Percentiles rank a stretch among this genome's conserved stretches.
Conservation (phyloP, 2,329 filamentous ascomycete species). For the Cladosporium cucumerinum region DNA sequence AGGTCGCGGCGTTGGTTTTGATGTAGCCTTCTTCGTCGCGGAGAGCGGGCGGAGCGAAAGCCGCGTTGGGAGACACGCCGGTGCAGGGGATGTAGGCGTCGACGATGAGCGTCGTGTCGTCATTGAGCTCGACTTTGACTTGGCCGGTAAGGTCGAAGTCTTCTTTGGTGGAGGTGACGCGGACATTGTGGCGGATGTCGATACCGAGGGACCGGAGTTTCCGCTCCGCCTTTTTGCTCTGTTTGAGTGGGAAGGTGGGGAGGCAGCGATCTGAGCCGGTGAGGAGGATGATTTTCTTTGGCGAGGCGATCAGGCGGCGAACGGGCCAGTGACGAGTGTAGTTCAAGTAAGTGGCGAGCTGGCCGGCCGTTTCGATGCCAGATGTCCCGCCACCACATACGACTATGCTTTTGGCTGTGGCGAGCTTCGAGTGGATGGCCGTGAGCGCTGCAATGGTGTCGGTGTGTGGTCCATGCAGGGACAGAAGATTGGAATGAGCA, state of each 20-base stretch:
- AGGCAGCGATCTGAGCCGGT: slow-evolving; percentile 32
- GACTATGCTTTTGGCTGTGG: slow-evolving; percentile 34
- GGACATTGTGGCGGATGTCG: slow-evolving; percentile 30
- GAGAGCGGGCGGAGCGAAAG: slow-evolving; percentile 29
- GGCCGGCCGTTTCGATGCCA: slow-evolving; percentile 39
- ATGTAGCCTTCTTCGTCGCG: slow-evolving; percentile 31
- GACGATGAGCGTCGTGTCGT: slow-evolving; percentile 31
- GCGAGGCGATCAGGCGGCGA: slow-evolving; percentile 14
- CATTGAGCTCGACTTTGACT: slow-evolving; percentile 28
- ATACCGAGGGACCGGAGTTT: slow-evolving; percentile 34
- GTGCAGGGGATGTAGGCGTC: slow-evolving; percentile 39
- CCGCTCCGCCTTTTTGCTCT: slow-evolving; percentile 33
- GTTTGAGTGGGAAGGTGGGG: slow-evolving; percentile 27
- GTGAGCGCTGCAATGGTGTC: slow-evolving; percentile 35
- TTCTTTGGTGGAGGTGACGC: slow-evolving; percentile 25
- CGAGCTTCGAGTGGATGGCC: slow-evolving; percentile 30
- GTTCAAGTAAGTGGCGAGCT: slow-evolving; percentile 36
- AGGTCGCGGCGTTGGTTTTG: slow-evolving; percentile 26
- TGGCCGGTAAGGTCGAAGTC: slow-evolving; percentile 25
- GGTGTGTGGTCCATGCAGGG: slow-evolving; percentile 33
- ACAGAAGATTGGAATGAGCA: slow-evolving; percentile 35
- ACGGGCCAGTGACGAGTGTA: slow-evolving; percentile 21
- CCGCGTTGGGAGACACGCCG: slow-evolving; percentile 34
- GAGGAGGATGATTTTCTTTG: slow-evolving; percentile 35
- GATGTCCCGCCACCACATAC: slow-evolving; percentile 37